phyloP scores from a whole-genome alignment of 208 protist species.

The Acanthamoeba culbertsoni region DNA sequence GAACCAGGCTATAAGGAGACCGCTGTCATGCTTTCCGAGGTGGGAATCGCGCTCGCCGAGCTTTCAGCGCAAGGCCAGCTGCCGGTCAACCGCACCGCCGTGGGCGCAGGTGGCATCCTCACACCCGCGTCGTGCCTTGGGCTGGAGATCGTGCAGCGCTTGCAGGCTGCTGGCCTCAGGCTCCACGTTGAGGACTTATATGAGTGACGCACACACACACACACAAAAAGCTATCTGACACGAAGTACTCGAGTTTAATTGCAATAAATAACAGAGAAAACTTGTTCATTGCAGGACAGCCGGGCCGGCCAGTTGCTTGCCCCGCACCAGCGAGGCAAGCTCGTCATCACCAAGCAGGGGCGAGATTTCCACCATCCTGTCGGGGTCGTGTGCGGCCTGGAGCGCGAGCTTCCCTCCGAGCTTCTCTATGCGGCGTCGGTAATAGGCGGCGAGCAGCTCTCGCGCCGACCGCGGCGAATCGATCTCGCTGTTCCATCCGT shows the following conservation, averaged over 20 bases:
- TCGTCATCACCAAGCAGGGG: not conserved
- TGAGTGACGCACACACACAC: too few species aligned
- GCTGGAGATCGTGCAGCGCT: not conserved
- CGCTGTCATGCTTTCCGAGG: constrained; percentile 61
- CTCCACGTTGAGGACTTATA: constrained; percentile 34
- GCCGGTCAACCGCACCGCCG: not conserved
- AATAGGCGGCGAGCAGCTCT: not conserved
- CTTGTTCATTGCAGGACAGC: not conserved
- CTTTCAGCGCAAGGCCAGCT: not conserved
- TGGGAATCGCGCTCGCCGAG: constrained; percentile 11
- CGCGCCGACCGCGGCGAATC: not conserved
- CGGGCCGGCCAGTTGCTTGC: not conserved
- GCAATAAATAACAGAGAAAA: too few species aligned
- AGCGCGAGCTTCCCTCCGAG: not conserved
- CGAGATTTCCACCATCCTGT: not conserved
- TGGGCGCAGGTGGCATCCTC: constrained; percentile 48
- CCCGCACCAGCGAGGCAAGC: not conserved
- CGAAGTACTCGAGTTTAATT: too few species aligned
- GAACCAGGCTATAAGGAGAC: constrained; percentile 71
- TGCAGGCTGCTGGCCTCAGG: not conserved
- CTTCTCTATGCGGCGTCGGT: not conserved
- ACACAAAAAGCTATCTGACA: too few species aligned
- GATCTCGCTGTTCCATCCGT: not conserved
- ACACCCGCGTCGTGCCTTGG: constrained; percentile 45
- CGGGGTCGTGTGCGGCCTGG: not conserved